These are phyloP conservation scores for Eutrema japonicum DNA, from an alignment of 345 rosid species.

Conservation along the genomic window DNA sequence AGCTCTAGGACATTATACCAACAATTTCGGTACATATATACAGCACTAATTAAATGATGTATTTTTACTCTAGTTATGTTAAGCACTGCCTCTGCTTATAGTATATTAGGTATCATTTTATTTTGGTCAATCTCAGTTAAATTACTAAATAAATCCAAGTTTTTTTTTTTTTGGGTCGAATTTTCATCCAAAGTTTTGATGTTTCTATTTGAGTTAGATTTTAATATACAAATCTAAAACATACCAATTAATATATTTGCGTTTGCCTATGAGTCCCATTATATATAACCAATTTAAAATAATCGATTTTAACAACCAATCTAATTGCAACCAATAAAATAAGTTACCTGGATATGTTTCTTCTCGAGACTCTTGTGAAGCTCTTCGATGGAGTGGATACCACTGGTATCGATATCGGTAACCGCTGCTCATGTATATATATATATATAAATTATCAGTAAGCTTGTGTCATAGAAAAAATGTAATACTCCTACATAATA, in stretches of 20 bases:
- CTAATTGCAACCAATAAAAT: neutral
- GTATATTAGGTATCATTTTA: neutral
- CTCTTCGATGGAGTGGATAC: slow-evolving; percentile 80
- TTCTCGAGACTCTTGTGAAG: slow-evolving; percentile 62
- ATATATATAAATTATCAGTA: neutral
- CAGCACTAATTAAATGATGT: neutral
- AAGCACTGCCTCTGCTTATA: neutral
- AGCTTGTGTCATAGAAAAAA: neutral
- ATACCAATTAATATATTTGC: neutral
- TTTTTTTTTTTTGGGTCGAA: too few species aligned
- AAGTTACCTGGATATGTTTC: slow-evolving; percentile 58
- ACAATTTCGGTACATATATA: neutral
- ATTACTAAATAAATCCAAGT: neutral
- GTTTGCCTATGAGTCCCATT: neutral
- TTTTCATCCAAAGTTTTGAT: neutral
- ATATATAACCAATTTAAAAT: neutral
- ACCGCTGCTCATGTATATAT: slow-evolving; percentile 55
- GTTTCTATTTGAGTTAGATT: neutral
- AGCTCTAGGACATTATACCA: neutral
- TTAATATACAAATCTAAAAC: neutral
- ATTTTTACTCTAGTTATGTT: neutral
- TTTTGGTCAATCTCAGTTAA: neutral
- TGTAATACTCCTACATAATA: neutral
- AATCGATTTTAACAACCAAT: neutral
- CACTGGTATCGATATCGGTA: slow-evolving; percentile 88